phyloP scores from a whole-genome alignment of 1,284 basidiomycete species.

The Ceratobasidium papillatum region DNA sequence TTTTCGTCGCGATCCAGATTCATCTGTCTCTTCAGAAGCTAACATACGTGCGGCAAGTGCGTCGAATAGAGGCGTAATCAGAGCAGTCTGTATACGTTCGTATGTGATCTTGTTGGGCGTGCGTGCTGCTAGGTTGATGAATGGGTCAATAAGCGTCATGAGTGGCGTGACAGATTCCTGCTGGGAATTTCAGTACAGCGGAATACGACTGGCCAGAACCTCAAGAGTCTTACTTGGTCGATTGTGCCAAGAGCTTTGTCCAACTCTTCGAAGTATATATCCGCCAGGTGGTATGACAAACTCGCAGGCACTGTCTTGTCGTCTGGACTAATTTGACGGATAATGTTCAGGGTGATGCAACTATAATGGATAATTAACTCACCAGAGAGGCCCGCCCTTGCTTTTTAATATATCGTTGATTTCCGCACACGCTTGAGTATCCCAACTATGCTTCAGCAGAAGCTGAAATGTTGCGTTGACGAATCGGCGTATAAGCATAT shows the following conservation, averaged over 20 bases:
- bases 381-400: conserved; percentile 82
- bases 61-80: conserved; percentile 71
- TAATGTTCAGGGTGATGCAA: conserved; percentile 30
- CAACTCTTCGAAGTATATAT: conserved; percentile 92
- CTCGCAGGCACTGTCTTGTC: conserved; percentile 81
- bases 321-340: conserved; percentile 61
- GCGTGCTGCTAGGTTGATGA: conserved; percentile 72
- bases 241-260: conserved; percentile 68
- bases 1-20: conserved; percentile 54
- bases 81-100: conserved; percentile 69
- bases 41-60: conserved; percentile 53
- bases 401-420: conserved; percentile 74
- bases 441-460: conserved; percentile 77
- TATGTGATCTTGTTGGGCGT: conserved; percentile 70
- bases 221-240: conserved; percentile 48
- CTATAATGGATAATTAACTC: conserved; percentile 47
- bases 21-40: conserved; percentile 26
- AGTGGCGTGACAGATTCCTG: conserved; percentile 59
- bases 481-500: conserved; percentile 91
- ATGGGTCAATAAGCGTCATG: conserved; percentile 67
- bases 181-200: conserved; percentile 5
- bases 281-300: conserved; percentile 84
- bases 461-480: conserved; percentile 86
- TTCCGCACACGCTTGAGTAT: conserved; percentile 60
- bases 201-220: conserved; percentile 49